Evolutionary conservation across 495 filamentous ascomycete genomes (phyloP).

Genomic region (Penicillium ochrochloron): DNA sequence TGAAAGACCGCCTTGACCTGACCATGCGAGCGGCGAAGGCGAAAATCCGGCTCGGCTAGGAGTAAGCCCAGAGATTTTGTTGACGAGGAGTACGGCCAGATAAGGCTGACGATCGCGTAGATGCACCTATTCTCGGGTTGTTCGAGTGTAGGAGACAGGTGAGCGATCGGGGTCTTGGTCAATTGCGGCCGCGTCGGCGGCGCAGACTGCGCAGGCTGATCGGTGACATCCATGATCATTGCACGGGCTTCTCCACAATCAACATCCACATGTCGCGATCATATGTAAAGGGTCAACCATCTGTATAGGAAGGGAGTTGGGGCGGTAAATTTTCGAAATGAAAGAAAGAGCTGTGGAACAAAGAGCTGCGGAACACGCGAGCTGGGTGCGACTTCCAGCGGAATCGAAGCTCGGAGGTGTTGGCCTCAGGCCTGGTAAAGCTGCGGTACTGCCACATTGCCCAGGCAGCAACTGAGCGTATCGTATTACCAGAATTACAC

Average conservation of each 20-base stretch:
- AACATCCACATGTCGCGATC: conserved; percentile 19
- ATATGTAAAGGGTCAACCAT: neutral
- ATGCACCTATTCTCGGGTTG: conserved; percentile 45
- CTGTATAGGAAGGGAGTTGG: neutral
- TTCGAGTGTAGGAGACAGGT: conserved; percentile 62
- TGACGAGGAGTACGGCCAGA: conserved; percentile 89
- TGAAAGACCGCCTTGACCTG: conserved; percentile 82
- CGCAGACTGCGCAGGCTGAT: conserved; percentile 30
- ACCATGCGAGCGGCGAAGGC: conserved; percentile 75
- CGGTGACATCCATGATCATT: conserved; percentile 43
- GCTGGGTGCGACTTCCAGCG: conserved; percentile 17
- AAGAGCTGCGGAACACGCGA: conserved; percentile 11
- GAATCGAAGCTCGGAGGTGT: neutral
- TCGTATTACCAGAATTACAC: conserved; percentile 1
- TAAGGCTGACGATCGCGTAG: conserved; percentile 74
- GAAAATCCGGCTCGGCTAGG: conserved; percentile 84
- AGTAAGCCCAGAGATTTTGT: conserved; percentile 72
- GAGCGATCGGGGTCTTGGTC: conserved; percentile 64
- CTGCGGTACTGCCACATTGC: conserved; percentile 22
- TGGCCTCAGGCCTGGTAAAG: conserved; percentile 23
- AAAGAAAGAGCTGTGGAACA: conserved; percentile 9
- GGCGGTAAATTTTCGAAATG: neutral
- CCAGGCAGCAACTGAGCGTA: neutral
- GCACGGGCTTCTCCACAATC: conserved; percentile 28
- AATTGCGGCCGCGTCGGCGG: conserved; percentile 31